Evolutionary conservation across 352 stramenopile species (phyloP), one percentile per base, ranked within the genome.

Genomic region (Pythium graminicola): DNA sequence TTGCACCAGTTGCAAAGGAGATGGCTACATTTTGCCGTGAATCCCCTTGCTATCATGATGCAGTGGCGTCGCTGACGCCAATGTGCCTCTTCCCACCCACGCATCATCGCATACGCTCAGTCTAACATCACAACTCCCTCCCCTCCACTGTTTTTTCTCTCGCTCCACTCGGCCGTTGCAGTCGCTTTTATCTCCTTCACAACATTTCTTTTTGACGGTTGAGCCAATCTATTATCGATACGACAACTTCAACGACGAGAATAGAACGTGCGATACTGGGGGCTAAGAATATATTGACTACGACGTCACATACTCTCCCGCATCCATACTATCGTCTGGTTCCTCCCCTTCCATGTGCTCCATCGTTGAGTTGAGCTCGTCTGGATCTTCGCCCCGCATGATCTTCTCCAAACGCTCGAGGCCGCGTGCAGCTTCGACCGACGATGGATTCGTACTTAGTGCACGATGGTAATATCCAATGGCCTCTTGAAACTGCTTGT

Each of bases 401-500:
- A 90, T 61, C 57, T 86, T 87, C 58, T 93, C 82, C 2, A 93
- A 64, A 4, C 78, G 74, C 8, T 91, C 77, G 13, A 93, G 49
- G 0, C 72, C 82, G 3, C 65, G 65, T 8, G 82, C 16, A 8
- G 80, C 76, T 6, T 84, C 71, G 1, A 52, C 62, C 8, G 68
- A 85, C 19, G 55, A 62, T 11, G 76, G 72, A 46, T 86, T 85
- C 39, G 89, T 35, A n/a, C 65, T 65, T 53, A 89, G 44, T 4
- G 82, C 70, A 20, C 74, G 70, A 31, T 90, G 78, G 57, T 88
- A 89, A 31, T 78, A 73, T 16, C 69, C 76, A 41, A 91, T 67
- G 2, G 80, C 82, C 27, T 89, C 75, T 0, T 67, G 65, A 32
- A 71, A 86, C 57, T 85, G 72, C 41, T 84, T 85, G 57, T 85